Percentiles rank a stretch among this genome's conserved stretches.
Conservation (phyloP, 805 yeast genomes). For the Lachancea sp. region DNA sequence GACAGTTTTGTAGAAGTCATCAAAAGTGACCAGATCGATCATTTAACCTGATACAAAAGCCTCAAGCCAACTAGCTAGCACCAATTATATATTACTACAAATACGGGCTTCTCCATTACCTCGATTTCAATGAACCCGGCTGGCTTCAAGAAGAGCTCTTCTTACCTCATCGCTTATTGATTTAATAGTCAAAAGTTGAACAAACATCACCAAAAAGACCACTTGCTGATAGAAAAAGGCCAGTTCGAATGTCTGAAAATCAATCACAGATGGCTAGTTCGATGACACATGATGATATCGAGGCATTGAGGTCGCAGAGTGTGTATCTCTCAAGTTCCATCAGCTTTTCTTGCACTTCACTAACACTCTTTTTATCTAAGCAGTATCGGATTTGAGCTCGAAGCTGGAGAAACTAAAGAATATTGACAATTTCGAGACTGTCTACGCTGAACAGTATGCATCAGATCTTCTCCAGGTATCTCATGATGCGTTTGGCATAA, state of each 20-base stretch:
- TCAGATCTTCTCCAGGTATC: too few relatives aligned
- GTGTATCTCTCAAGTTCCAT: constrained; percentile 10
- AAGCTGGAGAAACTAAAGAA: background rate
- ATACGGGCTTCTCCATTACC: too few relatives aligned
- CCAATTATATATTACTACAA: background rate
- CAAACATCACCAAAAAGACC: background rate
- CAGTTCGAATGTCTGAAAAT: background rate
- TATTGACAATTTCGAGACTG: background rate
- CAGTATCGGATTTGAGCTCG: background rate
- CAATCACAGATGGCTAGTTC: background rate
- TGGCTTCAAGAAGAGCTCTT: too few relatives aligned
- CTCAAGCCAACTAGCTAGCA: background rate
- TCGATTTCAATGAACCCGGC: too few relatives aligned
- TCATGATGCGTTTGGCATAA: too few relatives aligned
- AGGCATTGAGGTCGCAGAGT: constrained; percentile 32
- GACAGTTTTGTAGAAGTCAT: constrained; percentile 13
- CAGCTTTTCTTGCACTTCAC: constrained; percentile 11
- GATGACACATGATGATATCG: constrained; percentile 28
- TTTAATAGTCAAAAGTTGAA: too few relatives aligned
- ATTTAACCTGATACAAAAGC: background rate
- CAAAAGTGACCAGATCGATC: constrained; percentile 19
- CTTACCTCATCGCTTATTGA: too few relatives aligned
- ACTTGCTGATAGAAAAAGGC: background rate
- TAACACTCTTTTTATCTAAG: constrained; percentile 7
- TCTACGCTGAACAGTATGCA: too few relatives aligned